These are phyloP conservation scores for Talaromyces albobiverticillius DNA, from an alignment of 2,329 filamentous ascomycete genomes.

Conservation along the genomic window DNA sequence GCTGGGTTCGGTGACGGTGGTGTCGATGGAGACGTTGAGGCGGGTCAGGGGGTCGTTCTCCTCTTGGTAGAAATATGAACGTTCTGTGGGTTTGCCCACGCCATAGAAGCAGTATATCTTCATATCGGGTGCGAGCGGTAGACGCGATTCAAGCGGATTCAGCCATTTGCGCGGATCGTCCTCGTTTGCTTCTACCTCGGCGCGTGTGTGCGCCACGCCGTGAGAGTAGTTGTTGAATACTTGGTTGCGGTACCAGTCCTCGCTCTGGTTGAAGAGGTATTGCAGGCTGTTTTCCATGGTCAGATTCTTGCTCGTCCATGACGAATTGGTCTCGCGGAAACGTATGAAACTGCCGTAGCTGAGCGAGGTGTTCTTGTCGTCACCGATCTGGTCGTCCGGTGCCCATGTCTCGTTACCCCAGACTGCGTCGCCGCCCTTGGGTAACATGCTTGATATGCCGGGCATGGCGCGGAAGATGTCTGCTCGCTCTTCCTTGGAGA, in stretches of 20 bases:
- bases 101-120: constrained; percentile 98
- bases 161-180: constrained; percentile 81
- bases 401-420: constrained; percentile 89
- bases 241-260: constrained; percentile 79
- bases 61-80: constrained; percentile 84
- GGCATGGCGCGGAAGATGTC: constrained; percentile 97
- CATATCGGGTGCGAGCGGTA: constrained; percentile 81
- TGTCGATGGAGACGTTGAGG: constrained; percentile 52
- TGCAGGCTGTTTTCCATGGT: constrained; percentile 74
- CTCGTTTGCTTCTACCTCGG: constrained; percentile 80
- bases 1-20: constrained; percentile 41
- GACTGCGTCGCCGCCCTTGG: constrained; percentile 87
- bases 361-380: constrained; percentile 61
- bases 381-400: constrained; percentile 73
- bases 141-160: constrained; percentile 87
- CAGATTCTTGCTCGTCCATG: constrained; percentile 65
- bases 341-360: constrained; percentile 81
- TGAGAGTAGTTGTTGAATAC: constrained; percentile 77
- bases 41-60: constrained; percentile 64
- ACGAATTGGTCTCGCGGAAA: constrained; percentile 68
- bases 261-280: constrained; percentile 74
- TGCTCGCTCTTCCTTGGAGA: constrained; percentile 83
- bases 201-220: constrained; percentile 75
- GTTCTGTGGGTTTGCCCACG: constrained; percentile 88
- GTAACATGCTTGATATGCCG: constrained; percentile 93